These are phyloP conservation scores for Aristolochia fimbriata DNA, from an alignment of 164 flowering plant genomes.

Conservation along the genomic window DNA sequence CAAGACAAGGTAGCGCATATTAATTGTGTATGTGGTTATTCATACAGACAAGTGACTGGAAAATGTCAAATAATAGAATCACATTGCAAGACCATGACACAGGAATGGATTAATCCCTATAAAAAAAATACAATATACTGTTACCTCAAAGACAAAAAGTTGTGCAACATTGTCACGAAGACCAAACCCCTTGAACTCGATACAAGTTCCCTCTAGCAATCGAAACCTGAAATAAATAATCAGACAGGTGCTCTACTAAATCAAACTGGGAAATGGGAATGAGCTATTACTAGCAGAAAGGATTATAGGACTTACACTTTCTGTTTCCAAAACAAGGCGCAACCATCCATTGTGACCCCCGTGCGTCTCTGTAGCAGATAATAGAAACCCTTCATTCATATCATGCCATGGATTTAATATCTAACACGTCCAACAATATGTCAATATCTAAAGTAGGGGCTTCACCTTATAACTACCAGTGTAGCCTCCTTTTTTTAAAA, in stretches of 20 bases:
- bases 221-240: slow-evolving; percentile 32
- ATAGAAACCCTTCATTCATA: neutral
- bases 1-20: too few species aligned
- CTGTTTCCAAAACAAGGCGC: slow-evolving; percentile 65
- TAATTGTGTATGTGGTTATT: too few species aligned
- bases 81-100: neutral
- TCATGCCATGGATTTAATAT: neutral
- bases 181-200: slow-evolving; percentile 65
- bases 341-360: slow-evolving; percentile 49
- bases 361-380: slow-evolving; percentile 44
- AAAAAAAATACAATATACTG: neutral
- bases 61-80: too few species aligned
- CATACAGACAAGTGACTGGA: too few species aligned
- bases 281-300: neutral
- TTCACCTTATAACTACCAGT: slow-evolving; percentile 7
- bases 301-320: slow-evolving; percentile 24
- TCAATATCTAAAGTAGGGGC: neutral
- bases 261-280: too few species aligned
- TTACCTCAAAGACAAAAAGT: slow-evolving; percentile 79
- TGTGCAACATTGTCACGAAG: slow-evolving; percentile 92
- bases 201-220: slow-evolving; percentile 60
- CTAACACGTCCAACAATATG: neutral
- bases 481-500: slow-evolving; percentile 5
- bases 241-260: too few species aligned
- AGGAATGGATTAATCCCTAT: neutral